A percentile compares a stretch with the other conserved stretches of the same genome.
phyloP scores from a whole-genome alignment of 495 filamentous ascomycete genomes.

The Talaromyces ruber region DNA sequence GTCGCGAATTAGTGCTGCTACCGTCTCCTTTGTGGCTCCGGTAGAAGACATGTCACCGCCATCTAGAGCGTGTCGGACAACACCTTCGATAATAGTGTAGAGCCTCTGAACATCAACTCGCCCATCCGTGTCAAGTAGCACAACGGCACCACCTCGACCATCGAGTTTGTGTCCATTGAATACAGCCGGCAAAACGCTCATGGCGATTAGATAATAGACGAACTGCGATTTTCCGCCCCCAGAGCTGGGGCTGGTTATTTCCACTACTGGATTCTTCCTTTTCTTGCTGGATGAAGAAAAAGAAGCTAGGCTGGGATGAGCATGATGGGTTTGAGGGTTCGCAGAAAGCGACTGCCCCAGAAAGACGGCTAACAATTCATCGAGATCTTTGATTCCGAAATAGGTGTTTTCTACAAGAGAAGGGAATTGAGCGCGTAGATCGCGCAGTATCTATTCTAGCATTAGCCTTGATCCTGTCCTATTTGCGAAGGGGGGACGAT shows the following conservation, averaged over 20 bases:
- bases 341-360: conserved; percentile 7
- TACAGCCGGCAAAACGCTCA: conserved; percentile 45
- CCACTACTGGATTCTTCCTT: conserved; percentile 39
- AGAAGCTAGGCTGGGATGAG: not conserved
- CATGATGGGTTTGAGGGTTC: not conserved
- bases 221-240: conserved; percentile 57
- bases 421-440: conserved; percentile 22
- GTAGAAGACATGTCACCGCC: not conserved
- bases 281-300: not conserved
- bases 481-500: not conserved
- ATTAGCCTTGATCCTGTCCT: conserved; percentile 3
- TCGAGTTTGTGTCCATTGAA: conserved; percentile 19
- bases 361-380: conserved; percentile 40
- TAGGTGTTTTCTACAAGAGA: not conserved
- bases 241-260: conserved; percentile 46
- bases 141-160: conserved; percentile 51
- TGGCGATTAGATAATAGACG: conserved; percentile 57
- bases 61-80: conserved; percentile 10
- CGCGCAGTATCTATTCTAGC: conserved; percentile 36
- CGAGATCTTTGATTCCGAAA: conserved; percentile 39
- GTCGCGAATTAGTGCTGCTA: conserved; percentile 19
- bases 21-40: not conserved
- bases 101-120: conserved; percentile 58
- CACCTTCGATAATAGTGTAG: conserved; percentile 22
- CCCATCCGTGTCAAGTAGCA: conserved; percentile 62